Percentiles rank a stretch among this genome's conserved stretches.
Evolutionary conservation across 331 rosid species (phyloP).

Genomic region (Pyracantha coccinea): DNA sequence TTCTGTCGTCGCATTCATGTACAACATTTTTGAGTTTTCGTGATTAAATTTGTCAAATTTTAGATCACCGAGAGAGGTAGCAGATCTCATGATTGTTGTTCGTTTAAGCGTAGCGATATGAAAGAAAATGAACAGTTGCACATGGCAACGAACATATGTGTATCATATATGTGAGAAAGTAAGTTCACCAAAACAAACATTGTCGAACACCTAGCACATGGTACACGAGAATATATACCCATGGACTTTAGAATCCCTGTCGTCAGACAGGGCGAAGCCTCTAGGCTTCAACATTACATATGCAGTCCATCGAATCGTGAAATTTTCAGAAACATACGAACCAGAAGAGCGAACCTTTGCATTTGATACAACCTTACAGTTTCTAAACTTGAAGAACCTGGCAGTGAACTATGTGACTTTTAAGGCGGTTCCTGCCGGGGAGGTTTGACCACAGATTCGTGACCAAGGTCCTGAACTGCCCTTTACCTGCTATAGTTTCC

Average conservation of each 20-base stretch:
- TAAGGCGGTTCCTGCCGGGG: conserved; percentile 71
- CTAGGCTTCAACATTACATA: background rate
- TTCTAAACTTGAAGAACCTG: conserved; percentile 75
- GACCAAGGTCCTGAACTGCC: conserved; percentile 74
- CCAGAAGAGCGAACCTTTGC: background rate
- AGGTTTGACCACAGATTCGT: conserved; percentile 77
- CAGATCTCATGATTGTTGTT: no score
- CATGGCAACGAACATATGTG: conserved; percentile 7
- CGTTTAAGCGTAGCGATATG: background rate
- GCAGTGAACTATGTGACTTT: conserved; percentile 85
- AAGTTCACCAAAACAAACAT: conserved; percentile 27
- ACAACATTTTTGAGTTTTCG: background rate
- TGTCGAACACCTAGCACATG: conserved; percentile 20
- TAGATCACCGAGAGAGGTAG: no score
- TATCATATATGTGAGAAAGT: conserved; percentile 23
- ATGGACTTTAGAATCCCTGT: background rate
- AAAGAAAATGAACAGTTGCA: background rate
- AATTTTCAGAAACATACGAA: background rate
- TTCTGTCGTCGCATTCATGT: no score
- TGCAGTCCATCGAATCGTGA: background rate
- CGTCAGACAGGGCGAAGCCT: background rate
- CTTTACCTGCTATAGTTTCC: conserved; percentile 82
- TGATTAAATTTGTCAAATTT: background rate
- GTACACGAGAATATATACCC: conserved; percentile 19
- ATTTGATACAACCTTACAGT: conserved; percentile 8